Percentiles rank a stretch among this genome's conserved stretches.
These are phyloP conservation scores for Knufia fluminis DNA, from an alignment of 2,329 filamentous ascomycete genomes.

Conservation along the genomic window DNA sequence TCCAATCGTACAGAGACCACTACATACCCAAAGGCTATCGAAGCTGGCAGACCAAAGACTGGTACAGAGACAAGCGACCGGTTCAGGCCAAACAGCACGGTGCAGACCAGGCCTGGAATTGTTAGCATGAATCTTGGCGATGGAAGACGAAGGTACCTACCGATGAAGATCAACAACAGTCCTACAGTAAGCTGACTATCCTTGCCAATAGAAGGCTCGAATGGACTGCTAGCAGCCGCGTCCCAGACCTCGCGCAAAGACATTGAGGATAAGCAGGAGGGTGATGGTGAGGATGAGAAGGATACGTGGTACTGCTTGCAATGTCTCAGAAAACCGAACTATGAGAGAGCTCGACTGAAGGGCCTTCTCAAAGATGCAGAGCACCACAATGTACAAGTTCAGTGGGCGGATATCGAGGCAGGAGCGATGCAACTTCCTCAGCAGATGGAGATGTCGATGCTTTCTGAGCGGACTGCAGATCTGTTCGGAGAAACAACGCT, in stretches of 20 bases:
- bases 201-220: conserved; percentile 71
- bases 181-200: conserved; percentile 73
- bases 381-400: neutral
- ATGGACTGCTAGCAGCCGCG: conserved; percentile 79
- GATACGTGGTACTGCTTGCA: neutral
- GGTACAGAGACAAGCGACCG: conserved; percentile 69
- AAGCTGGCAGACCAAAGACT: conserved; percentile 74
- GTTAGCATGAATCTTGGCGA: conserved; percentile 17
- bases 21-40: conserved; percentile 77
- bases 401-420: neutral
- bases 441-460: neutral
- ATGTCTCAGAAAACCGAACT: neutral
- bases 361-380: neutral
- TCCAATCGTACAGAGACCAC: conserved; percentile 12
- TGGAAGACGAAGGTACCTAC: conserved; percentile 29
- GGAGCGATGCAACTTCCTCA: neutral
- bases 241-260: conserved; percentile 88
- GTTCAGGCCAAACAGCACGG: conserved; percentile 76
- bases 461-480: neutral
- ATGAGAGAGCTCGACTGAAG: neutral
- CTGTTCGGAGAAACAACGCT: neutral
- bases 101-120: conserved; percentile 52
- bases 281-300: neutral
- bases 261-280: no score
- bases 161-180: conserved; percentile 63